Conservation (phyloP, 2,329 filamentous ascomycete genomes). For the Bretziella fagacearum region DNA sequence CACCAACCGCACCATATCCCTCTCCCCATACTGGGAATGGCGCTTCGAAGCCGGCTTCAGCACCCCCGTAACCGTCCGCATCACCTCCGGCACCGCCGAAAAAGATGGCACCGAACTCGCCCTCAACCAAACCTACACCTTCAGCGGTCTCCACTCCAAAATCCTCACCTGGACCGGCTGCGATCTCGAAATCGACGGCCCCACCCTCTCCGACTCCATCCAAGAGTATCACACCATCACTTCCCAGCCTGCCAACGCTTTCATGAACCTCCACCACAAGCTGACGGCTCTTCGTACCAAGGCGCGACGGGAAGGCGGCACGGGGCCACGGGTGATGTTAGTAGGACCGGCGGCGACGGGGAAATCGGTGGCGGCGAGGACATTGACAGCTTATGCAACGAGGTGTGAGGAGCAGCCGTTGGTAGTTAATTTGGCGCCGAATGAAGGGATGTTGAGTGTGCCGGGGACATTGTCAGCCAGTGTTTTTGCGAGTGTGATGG, state of each 20-base stretch:
- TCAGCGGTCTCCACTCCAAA: conserved; percentile 67
- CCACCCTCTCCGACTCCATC: conserved; percentile 34
- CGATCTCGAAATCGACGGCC: conserved; percentile 57
- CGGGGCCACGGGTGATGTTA: conserved; percentile 70
- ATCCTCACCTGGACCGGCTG: conserved; percentile 90
- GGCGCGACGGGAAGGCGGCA: conserved; percentile 29
- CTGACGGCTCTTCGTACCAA: conserved; percentile 55
- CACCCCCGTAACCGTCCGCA: conserved; percentile 32
- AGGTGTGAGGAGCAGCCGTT: conserved; percentile 58
- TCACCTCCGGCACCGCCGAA: conserved; percentile 71
- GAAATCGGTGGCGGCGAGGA: conserved; percentile 67
- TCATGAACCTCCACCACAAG: conserved; percentile 76
- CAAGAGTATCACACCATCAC: conserved; percentile 51
- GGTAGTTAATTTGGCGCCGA: conserved; percentile 70
- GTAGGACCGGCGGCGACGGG: conserved; percentile 63
- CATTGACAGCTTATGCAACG: conserved; percentile 63
- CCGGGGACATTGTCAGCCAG: conserved; percentile 72
- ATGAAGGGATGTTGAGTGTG: conserved; percentile 59
- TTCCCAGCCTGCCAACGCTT: conserved; percentile 65
- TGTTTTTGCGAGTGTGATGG: conserved; percentile 74
- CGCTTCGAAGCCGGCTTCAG: conserved; percentile 52
- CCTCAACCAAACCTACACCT: conserved; percentile 59
- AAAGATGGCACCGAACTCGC: conserved; percentile 92
- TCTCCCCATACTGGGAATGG: conserved; percentile 57
- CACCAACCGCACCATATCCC: conserved; percentile 30